Evolutionary conservation across 192 early-diverging fungal genomes (phyloP).

Genomic region (Coemansia sp.): DNA sequence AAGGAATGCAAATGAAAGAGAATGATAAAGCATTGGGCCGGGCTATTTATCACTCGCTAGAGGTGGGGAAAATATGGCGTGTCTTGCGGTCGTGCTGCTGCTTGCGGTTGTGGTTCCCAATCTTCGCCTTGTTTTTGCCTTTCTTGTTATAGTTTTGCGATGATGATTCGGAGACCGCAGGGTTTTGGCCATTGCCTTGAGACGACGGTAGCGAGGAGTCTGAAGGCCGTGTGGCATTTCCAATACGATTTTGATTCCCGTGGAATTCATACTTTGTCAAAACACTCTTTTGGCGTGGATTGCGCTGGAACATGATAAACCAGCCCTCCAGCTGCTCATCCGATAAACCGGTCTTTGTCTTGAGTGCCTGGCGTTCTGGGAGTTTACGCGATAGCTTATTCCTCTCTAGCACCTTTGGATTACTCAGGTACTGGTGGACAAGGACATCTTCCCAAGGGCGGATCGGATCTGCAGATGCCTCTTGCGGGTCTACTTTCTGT

Average conservation of each 20-base stretch:
- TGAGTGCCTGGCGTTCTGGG: conserved; percentile 59
- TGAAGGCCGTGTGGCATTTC: neutral
- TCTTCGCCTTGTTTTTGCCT: conserved; percentile 64
- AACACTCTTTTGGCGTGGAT: conserved; percentile 67
- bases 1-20: neutral
- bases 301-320: conserved; percentile 82
- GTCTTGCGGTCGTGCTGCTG: conserved; percentile 73
- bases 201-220: neutral
- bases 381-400: conserved; percentile 61
- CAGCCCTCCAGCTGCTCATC: conserved; percentile 95
- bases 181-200: neutral
- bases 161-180: conserved; percentile 11
- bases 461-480: conserved; percentile 53
- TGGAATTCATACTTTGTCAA: conserved; percentile 63
- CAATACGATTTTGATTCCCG: conserved; percentile 50
- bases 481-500: neutral
- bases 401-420: conserved; percentile 69
- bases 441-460: conserved; percentile 64
- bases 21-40: neutral
- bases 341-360: conserved; percentile 68
- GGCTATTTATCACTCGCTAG: too few relatives aligned
- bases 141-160: conserved; percentile 41
- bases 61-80: conserved; percentile 26
- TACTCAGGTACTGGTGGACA: conserved; percentile 58
- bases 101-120: conserved; percentile 76